Conservation (phyloP, 495 filamentous ascomycete genomes). For the Aspergillus avenaceus region DNA sequence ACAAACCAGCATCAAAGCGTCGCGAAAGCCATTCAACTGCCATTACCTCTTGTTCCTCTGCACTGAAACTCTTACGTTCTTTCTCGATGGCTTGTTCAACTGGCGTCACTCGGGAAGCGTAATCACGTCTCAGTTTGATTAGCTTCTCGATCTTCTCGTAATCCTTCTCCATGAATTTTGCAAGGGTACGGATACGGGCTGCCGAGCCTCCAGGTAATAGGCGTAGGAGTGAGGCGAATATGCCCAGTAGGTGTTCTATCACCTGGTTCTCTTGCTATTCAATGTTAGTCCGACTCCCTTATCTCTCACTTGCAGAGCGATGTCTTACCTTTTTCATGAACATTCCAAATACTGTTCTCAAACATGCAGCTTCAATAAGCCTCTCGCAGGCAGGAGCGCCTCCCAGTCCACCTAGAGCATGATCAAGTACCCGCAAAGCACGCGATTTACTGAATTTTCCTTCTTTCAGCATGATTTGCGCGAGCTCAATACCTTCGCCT, state of each 20-base stretch:
- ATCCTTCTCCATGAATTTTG: constrained; percentile 94
- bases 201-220: constrained; percentile 73
- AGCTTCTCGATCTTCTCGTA: constrained; percentile 78
- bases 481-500: constrained; percentile 88
- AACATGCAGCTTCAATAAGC: constrained; percentile 77
- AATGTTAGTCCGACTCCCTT: constrained; percentile 18
- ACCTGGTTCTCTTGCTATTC: constrained; percentile 57
- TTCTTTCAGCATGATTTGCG: constrained; percentile 81
- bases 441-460: constrained; percentile 75
- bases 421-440: constrained; percentile 77
- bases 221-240: constrained; percentile 81
- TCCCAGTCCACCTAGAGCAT: constrained; percentile 61
- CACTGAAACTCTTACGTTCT: constrained; percentile 42
- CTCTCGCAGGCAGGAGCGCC: constrained; percentile 61
- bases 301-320: neutral
- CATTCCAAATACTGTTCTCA: constrained; percentile 78
- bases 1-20: constrained; percentile 83
- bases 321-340: constrained; percentile 82
- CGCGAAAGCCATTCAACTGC: constrained; percentile 79
- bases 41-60: constrained; percentile 59
- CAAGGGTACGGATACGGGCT: constrained; percentile 75
- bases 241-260: constrained; percentile 83
- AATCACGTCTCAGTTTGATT: constrained; percentile 66
- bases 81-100: constrained; percentile 65
- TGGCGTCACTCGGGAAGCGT: constrained; percentile 55